Conservation (phyloP, 1,139 yeast species). For the Candida sanyaensis region DNA sequence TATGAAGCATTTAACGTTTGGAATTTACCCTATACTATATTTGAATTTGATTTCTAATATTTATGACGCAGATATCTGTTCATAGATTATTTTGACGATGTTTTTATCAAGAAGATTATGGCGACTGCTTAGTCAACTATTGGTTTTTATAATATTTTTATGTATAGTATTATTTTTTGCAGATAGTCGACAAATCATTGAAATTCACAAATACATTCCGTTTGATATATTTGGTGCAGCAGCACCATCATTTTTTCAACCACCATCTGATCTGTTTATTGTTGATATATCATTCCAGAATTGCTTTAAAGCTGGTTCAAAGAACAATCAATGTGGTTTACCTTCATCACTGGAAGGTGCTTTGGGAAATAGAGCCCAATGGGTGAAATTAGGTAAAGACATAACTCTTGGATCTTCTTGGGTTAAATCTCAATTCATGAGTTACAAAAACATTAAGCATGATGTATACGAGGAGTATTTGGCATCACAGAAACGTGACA, state of each 20-base stretch:
- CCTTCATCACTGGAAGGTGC: conserved; percentile 30
- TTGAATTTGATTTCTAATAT: too few species aligned
- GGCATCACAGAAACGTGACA: neutral
- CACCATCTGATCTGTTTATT: conserved; percentile 37
- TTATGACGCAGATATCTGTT: too few species aligned
- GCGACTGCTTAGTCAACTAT: conserved; percentile 5
- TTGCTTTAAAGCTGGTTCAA: conserved; percentile 30
- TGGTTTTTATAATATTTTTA: conserved; percentile 18
- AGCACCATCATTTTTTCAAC: conserved; percentile 44
- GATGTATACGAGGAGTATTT: conserved; percentile 9
- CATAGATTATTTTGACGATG: neutral
- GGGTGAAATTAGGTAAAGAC: conserved; percentile 43
- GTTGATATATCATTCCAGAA: conserved; percentile 35
- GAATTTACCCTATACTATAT: too few species aligned
- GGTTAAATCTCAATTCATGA: conserved; percentile 31
- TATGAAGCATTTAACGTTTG: too few species aligned
- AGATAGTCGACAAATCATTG: conserved; percentile 31
- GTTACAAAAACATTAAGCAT: conserved; percentile 31
- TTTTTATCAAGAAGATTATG: conserved; percentile 9
- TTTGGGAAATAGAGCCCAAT: conserved; percentile 31
- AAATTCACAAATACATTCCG: conserved; percentile 32
- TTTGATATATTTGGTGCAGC: conserved; percentile 18
- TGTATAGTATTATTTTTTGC: conserved; percentile 30
- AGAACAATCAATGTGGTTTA: conserved; percentile 31
- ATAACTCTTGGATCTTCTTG: conserved; percentile 36